Evolutionary conservation across 805 yeast species (phyloP).

Genomic region (Zygosaccharomyces pseudorouxii): DNA sequence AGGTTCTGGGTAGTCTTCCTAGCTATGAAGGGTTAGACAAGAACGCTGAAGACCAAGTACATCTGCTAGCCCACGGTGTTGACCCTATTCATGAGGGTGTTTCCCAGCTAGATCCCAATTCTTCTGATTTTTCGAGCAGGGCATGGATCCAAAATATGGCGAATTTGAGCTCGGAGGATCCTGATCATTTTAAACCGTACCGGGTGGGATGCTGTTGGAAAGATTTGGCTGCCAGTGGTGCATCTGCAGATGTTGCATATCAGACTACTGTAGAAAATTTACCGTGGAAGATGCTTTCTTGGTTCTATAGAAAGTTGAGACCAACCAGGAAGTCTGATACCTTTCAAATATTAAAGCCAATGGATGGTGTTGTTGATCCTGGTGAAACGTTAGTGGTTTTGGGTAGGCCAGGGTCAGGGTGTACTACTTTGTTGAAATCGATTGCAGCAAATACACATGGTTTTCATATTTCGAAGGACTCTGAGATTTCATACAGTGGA

Average conservation of each 20-base stretch:
- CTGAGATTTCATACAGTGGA: conserved; percentile 51
- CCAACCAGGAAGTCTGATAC: conserved; percentile 26
- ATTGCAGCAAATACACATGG: conserved; percentile 58
- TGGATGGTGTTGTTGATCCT: conserved; percentile 59
- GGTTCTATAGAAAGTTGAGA: conserved; percentile 21
- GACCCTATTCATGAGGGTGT: conserved; percentile 32
- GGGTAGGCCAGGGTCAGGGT: conserved; percentile 76
- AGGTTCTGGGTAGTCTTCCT: background rate
- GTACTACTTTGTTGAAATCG: conserved; percentile 61
- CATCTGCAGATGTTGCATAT: conserved; percentile 63
- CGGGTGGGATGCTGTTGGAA: conserved; percentile 56
- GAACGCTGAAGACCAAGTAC: conserved; percentile 35
- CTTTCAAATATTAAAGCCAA: conserved; percentile 55
- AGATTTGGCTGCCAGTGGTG: conserved; percentile 56
- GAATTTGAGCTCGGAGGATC: conserved; percentile 48
- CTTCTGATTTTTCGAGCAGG: conserved; percentile 52
- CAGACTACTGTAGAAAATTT: conserved; percentile 54
- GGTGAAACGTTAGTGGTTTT: conserved; percentile 68
- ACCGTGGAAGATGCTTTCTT: conserved; percentile 29
- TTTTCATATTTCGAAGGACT: conserved; percentile 44
- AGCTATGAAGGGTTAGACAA: conserved; percentile 38
- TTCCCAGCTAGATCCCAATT: conserved; percentile 51
- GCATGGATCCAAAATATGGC: conserved; percentile 66
- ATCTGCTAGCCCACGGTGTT: conserved; percentile 36
- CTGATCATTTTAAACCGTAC: conserved; percentile 59